Conservation (phyloP, 1,284 basidiomycete genomes). For the Fomitiporia mediterranea region DNA sequence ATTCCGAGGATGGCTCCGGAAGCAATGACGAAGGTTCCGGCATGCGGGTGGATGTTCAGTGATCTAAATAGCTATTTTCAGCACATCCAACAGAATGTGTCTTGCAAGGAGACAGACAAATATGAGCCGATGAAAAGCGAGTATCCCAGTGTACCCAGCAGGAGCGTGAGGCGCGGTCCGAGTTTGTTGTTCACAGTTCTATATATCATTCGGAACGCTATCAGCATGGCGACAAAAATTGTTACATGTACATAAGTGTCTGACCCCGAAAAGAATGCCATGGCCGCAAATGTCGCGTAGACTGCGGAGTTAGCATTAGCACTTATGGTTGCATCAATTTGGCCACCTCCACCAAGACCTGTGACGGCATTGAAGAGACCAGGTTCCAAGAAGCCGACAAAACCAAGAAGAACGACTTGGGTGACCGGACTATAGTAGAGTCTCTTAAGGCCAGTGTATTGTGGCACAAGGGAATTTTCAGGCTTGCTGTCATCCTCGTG, state of each 20-base stretch:
- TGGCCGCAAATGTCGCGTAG: conserved; percentile 28
- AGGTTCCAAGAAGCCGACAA: conserved; percentile 34
- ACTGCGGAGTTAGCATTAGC: conserved; percentile 29
- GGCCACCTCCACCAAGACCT: conserved; percentile 30
- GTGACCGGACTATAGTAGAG: conserved; percentile 28
- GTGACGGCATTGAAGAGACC: conserved; percentile 29
- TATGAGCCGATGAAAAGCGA: conserved; percentile 45
- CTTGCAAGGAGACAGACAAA: conserved; percentile 31
- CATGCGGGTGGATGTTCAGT: conserved; percentile 26
- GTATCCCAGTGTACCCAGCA: conserved; percentile 43
- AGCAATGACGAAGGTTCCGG: conserved; percentile 44
- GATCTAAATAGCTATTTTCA: conserved; percentile 23
- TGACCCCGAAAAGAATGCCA: conserved; percentile 26
- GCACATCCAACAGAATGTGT: neutral
- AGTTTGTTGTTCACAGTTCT: conserved; percentile 27
- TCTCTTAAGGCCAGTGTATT: conserved; percentile 21
- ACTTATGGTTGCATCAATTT: conserved; percentile 26
- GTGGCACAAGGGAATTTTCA: no score
- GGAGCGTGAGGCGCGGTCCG: conserved; percentile 43
- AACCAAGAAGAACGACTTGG: conserved; percentile 29
- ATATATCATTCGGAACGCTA: neutral
- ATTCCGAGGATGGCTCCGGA: conserved; percentile 53
- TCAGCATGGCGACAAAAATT: no score
- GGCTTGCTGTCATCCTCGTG: no score
- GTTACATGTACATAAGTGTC: neutral